These are phyloP conservation scores for Sclerotinia subarctica DNA, from an alignment of 2,329 filamentous ascomycete species.

Conservation along the genomic window DNA sequence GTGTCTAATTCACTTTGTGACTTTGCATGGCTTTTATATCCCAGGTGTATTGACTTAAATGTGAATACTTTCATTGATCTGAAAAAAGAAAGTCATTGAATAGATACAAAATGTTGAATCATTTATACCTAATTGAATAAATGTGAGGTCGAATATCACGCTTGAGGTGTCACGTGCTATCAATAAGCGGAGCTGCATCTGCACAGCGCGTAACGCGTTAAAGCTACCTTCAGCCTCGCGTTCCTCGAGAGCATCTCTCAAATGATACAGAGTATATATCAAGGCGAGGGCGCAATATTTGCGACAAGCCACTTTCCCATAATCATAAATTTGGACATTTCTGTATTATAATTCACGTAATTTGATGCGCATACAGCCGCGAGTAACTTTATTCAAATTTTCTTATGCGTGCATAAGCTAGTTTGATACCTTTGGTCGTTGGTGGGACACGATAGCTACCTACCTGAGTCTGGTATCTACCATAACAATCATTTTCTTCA, in stretches of 20 bases:
- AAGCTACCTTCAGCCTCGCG: conserved; percentile 12
- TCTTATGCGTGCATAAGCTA: conserved; percentile 5
- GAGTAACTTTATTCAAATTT: neutral
- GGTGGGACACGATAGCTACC: conserved; percentile 13
- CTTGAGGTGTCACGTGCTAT: neutral
- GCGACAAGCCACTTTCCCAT: neutral
- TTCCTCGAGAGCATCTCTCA: neutral
- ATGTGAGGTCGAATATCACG: no score
- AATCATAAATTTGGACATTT: neutral
- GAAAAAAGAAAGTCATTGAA: no score
- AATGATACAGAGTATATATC: conserved; percentile 4
- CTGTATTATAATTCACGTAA: neutral
- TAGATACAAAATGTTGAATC: no score
- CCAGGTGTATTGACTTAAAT: no score
- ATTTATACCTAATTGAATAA: no score
- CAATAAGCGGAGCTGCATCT: neutral
- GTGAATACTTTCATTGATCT: no score
- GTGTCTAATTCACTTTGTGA: no score
- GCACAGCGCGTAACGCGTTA: conserved; percentile 3
- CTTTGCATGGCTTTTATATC: no score
- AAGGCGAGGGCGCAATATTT: neutral
- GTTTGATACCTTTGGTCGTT: conserved; percentile 7
- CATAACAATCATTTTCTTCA: neutral
- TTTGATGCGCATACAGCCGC: neutral
- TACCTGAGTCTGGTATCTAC: conserved; percentile 8